Conservation (phyloP, 306 rosid species). For the Quercus robur region DNA sequence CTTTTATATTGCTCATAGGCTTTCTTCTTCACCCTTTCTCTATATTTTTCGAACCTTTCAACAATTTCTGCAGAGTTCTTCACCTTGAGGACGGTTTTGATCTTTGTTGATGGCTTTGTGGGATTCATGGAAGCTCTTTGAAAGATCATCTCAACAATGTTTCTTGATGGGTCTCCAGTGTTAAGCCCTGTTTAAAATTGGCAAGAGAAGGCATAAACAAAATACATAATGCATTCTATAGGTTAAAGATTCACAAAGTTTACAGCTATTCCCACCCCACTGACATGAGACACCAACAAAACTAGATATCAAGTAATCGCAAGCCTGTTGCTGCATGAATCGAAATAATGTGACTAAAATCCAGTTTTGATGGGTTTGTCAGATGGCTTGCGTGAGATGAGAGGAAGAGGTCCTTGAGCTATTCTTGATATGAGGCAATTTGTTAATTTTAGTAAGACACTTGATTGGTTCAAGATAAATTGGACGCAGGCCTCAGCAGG, state of each 20-base stretch:
- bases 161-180: conserved; percentile 60
- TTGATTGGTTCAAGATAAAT: no score
- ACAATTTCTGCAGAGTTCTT: conserved; percentile 39
- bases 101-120: conserved; percentile 40
- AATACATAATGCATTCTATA: not conserved
- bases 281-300: no score
- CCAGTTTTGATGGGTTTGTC: no score
- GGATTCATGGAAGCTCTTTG: conserved; percentile 52
- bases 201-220: conserved; percentile 5
- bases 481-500: no score
- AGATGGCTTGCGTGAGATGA: no score
- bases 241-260: not conserved
- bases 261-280: no score
- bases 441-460: no score
- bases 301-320: no score
- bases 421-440: no score
- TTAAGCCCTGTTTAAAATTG: conserved; percentile 40
- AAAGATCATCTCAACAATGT: conserved; percentile 67
- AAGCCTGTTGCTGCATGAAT: no score
- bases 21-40: conserved; percentile 62
- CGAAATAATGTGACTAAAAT: no score
- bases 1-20: conserved; percentile 31
- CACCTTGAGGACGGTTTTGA: conserved; percentile 50
- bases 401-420: no score
- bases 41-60: conserved; percentile 55